These are phyloP conservation scores for Cymodocea nodosa DNA, from an alignment of 116 monocot genomes.

Conservation along the genomic window DNA sequence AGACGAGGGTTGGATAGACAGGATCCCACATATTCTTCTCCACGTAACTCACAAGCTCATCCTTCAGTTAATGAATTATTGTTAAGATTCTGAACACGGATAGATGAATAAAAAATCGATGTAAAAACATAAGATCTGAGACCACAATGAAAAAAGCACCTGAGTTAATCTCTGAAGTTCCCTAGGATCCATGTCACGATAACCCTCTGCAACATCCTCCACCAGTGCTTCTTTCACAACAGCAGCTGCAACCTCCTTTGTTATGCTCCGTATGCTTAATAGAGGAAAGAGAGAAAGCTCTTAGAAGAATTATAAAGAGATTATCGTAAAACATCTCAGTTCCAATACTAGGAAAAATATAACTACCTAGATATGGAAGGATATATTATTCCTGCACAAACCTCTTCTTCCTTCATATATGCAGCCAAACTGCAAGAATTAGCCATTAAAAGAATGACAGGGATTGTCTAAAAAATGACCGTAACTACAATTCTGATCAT, in stretches of 20 bases:
- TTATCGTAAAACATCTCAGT: background rate
- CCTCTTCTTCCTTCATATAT: constrained; percentile 95
- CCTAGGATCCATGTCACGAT: constrained; percentile 73
- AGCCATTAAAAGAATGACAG: background rate
- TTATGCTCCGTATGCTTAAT: constrained; percentile 77
- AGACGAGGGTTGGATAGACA: constrained; percentile 76
- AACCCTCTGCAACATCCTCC: constrained; percentile 84
- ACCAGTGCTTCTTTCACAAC: constrained; percentile 76
- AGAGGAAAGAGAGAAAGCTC: background rate
- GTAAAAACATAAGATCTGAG: background rate
- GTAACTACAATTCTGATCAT: no score
- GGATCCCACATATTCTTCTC: constrained; percentile 93
- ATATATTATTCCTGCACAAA: constrained; percentile 72
- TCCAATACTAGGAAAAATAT: background rate
- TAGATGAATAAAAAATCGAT: background rate
- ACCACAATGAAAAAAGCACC: constrained; percentile 25
- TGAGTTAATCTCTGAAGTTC: constrained; percentile 54
- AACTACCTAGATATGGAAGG: constrained; percentile 82
- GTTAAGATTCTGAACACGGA: background rate
- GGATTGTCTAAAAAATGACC: no score
- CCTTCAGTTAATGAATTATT: constrained; percentile 24
- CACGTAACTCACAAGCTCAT: constrained; percentile 50
- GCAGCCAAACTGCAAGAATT: constrained; percentile 58
- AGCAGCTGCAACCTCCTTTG: constrained; percentile 83
- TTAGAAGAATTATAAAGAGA: background rate